Conservation (phyloP, 495 filamentous ascomycete species). For the Parathielavia hyrcaniae region DNA sequence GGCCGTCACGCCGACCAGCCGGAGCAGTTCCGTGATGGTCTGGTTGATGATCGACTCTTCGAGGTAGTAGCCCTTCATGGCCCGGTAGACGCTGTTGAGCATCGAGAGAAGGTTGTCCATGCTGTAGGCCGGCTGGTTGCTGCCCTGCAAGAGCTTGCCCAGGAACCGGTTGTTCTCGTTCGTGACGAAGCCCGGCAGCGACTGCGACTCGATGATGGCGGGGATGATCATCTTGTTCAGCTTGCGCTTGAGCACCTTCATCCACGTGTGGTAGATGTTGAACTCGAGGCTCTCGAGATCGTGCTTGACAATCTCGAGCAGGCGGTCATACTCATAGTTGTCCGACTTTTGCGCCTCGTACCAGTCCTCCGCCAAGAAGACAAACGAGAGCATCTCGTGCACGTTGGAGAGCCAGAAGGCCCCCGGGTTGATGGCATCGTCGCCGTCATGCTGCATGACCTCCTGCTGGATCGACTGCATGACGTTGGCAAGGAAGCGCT, state of each 20-base stretch:
- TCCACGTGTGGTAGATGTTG: conserved; percentile 99
- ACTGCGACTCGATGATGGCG: conserved; percentile 98
- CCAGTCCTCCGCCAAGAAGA: conserved; percentile 99
- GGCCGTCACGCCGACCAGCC: conserved; percentile 92
- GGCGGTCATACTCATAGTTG: conserved; percentile 96
- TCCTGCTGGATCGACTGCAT: conserved; percentile 99
- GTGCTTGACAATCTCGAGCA: conserved; percentile 98
- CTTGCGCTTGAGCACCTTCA: conserved; percentile 99
- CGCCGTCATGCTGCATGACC: conserved; percentile 96
- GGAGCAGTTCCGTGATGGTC: conserved; percentile 87
- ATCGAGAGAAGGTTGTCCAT: conserved; percentile 98
- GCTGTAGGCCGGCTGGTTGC: conserved; percentile 84
- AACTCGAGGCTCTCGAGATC: conserved; percentile 97
- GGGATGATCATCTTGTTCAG: conserved; percentile 99
- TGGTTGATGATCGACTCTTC: conserved; percentile 94
- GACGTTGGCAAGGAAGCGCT: conserved; percentile 96
- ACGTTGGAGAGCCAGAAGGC: conserved; percentile 99
- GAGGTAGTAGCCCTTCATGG: conserved; percentile 96
- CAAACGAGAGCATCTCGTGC: conserved; percentile 99
- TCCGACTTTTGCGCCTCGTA: conserved; percentile 99
- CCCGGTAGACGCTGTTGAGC: conserved; percentile 94
- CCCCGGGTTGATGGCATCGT: conserved; percentile 94
- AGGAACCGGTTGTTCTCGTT: conserved; percentile 97
- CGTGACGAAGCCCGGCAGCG: conserved; percentile 94
- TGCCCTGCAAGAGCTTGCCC: conserved; percentile 86